These are phyloP conservation scores for Plectosphaerella cucumerina DNA, from an alignment of 2,329 filamentous ascomycete genomes.

Conservation along the genomic window DNA sequence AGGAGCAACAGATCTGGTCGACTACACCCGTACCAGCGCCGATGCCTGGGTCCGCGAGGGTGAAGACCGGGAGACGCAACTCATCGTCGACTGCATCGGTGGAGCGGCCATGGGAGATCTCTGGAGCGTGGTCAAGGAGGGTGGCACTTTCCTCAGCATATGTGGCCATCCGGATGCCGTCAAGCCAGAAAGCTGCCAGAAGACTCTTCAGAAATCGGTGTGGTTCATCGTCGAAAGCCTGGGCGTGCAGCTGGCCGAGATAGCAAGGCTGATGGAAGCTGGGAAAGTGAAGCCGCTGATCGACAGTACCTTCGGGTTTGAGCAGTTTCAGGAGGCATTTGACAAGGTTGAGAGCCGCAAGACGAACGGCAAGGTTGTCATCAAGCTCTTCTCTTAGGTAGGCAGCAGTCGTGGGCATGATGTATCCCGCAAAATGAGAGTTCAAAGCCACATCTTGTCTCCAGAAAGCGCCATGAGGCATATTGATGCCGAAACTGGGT, in stretches of 20 bases:
- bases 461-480: too few relatives aligned
- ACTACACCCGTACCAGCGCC: conserved; percentile 57
- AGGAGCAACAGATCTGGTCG: conserved; percentile 63
- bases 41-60: conserved; percentile 36
- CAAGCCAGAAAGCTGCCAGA: conserved; percentile 23
- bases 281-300: conserved; percentile 26
- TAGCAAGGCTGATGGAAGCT: conserved; percentile 26
- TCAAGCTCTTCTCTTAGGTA: conserved; percentile 26
- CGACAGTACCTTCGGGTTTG: conserved; percentile 34
- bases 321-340: conserved; percentile 31
- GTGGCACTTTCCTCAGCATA: conserved; percentile 28
- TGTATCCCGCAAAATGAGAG: too few relatives aligned
- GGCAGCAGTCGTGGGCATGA: too few relatives aligned
- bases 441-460: too few relatives aligned
- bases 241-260: conserved; percentile 27
- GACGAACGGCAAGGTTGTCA: conserved; percentile 34
- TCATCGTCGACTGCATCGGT: conserved; percentile 33
- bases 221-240: conserved; percentile 34
- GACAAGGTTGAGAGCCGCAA: conserved; percentile 27
- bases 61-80: conserved; percentile 21
- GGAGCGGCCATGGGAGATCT: conserved; percentile 23
- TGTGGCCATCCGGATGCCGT: conserved; percentile 20
- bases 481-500: too few relatives aligned
- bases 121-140: conserved; percentile 29
- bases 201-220: conserved; percentile 21